Evolutionary conservation across 345 rosid species (phyloP).

Genomic region (Isatis tinctoria): DNA sequence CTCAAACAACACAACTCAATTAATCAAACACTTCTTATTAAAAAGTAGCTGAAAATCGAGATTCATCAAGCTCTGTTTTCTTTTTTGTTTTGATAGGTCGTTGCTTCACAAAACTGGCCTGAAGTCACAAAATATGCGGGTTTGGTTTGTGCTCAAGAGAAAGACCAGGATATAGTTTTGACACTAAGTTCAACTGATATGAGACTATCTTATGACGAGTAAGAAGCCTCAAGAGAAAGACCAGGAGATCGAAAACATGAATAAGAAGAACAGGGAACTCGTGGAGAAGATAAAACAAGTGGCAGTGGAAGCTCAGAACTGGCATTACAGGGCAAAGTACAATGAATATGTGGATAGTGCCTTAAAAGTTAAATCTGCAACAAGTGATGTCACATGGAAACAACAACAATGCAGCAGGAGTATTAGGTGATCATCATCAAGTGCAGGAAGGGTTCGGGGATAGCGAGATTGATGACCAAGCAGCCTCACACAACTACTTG

Average conservation of each 20-base stretch:
- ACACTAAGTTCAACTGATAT: no score
- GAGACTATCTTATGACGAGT: no score
- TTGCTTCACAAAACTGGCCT: slow-evolving; percentile 99
- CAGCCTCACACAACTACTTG: slow-evolving; percentile 57
- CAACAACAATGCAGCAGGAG: neutral
- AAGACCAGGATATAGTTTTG: no score
- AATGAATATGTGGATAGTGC: slow-evolving; percentile 66
- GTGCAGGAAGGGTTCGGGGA: slow-evolving; percentile 89
- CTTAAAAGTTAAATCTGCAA: slow-evolving; percentile 63
- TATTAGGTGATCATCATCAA: slow-evolving; percentile 44
- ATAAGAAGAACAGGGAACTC: slow-evolving; percentile 64
- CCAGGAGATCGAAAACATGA: slow-evolving; percentile 60
- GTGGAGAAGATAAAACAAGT: slow-evolving; percentile 62
- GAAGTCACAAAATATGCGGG: slow-evolving; percentile 99
- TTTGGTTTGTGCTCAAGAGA: slow-evolving; percentile 97
- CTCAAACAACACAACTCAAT: neutral
- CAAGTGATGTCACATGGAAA: slow-evolving; percentile 70
- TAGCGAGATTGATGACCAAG: slow-evolving; percentile 72
- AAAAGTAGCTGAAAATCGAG: neutral
- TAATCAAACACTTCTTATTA: neutral
- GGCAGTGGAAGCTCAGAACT: slow-evolving; percentile 64
- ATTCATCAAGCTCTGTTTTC: neutral
- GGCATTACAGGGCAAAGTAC: slow-evolving; percentile 77
- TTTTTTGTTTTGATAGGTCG: slow-evolving; percentile 79
- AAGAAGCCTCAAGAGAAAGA: slow-evolving; percentile 72